phyloP scores from a whole-genome alignment of 2,329 filamentous ascomycete genomes.

The Cryphonectria radicalis region DNA sequence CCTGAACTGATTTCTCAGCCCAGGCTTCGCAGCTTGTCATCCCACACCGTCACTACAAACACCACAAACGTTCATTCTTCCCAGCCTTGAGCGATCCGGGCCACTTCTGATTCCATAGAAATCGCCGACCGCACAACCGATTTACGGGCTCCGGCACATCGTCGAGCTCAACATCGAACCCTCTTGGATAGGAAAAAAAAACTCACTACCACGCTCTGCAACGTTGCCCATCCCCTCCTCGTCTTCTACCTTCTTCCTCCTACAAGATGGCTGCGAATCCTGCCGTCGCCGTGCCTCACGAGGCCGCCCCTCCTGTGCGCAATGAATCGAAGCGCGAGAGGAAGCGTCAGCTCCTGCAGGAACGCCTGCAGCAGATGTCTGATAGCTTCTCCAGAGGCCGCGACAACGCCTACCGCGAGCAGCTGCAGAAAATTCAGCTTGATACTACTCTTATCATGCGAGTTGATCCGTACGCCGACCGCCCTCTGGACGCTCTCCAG shows the following conservation, averaged over 20 bases:
- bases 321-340: slow-evolving; percentile 82
- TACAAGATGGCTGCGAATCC: slow-evolving; percentile 29
- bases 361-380: slow-evolving; percentile 76
- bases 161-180: neutral
- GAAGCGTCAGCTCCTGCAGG: slow-evolving; percentile 79
- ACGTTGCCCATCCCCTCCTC: neutral
- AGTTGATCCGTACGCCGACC: slow-evolving; percentile 75
- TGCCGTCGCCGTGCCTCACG: slow-evolving; percentile 18
- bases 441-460: slow-evolving; percentile 86
- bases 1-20: neutral
- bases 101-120: neutral
- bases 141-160: neutral
- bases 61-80: neutral
- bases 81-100: neutral
- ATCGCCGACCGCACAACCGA: neutral
- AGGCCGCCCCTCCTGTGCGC: slow-evolving; percentile 23
- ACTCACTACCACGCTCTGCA: neutral
- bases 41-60: neutral
- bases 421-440: slow-evolving; percentile 88
- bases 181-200: neutral
- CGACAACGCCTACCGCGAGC: slow-evolving; percentile 83
- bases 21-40: no score
- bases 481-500: slow-evolving; percentile 49
- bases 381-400: slow-evolving; percentile 79
- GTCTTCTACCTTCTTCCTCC: neutral